phyloP scores from a whole-genome alignment of 306 rosid species.

The Cotoneaster glaucophyllus region DNA sequence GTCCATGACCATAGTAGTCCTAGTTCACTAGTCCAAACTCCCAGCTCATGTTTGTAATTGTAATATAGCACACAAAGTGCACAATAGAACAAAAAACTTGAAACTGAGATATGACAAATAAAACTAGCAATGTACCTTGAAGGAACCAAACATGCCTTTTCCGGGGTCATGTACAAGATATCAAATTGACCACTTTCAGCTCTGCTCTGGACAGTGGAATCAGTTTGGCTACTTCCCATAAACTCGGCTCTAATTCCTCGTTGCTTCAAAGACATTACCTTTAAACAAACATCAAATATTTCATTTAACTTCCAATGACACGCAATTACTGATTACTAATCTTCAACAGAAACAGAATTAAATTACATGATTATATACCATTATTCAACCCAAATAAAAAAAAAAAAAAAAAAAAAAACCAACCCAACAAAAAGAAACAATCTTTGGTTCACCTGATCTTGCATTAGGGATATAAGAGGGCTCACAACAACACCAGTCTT shows the following conservation, averaged over 20 bases:
- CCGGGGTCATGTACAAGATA: slow-evolving; percentile 84
- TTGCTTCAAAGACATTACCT: slow-evolving; percentile 90
- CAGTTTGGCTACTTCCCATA: slow-evolving; percentile 80
- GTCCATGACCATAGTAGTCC: not conserved
- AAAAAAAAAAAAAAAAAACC: not conserved
- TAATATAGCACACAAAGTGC: not conserved
- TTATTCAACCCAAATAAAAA: not conserved
- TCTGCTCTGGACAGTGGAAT: slow-evolving; percentile 51
- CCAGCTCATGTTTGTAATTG: not conserved
- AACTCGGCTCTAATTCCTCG: slow-evolving; percentile 78
- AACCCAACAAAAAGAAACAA: not conserved
- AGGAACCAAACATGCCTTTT: slow-evolving; percentile 73
- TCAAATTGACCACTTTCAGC: slow-evolving; percentile 81
- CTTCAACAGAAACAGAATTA: not conserved
- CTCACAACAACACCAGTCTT: slow-evolving; percentile 86
- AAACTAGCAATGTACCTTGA: slow-evolving; percentile 35
- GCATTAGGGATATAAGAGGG: slow-evolving; percentile 86
- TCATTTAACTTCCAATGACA: not conserved
- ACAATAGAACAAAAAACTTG: not conserved
- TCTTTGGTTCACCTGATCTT: slow-evolving; percentile 59
- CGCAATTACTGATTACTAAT: not conserved
- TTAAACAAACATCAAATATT: not conserved
- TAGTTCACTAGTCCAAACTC: not conserved
- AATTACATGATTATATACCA: not conserved
- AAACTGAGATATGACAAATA: not conserved